phyloP scores from a whole-genome alignment of 306 rosid species.

The Acmispon strigosus region DNA sequence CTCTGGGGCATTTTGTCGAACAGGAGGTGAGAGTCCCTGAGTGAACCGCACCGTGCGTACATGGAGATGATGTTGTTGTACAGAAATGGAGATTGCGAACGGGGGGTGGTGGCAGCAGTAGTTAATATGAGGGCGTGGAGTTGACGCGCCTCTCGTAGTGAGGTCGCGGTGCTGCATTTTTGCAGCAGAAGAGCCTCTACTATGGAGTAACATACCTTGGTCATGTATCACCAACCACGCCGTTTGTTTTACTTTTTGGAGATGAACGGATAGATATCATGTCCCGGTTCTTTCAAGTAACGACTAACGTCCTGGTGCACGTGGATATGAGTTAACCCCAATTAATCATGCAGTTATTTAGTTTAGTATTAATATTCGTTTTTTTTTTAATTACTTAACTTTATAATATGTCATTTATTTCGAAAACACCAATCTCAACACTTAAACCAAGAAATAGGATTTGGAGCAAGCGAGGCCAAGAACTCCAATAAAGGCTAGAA shows the following conservation, averaged over 20 bases:
- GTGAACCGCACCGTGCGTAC: constrained; percentile 58
- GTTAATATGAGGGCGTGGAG: constrained; percentile 63
- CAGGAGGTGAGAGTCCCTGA: constrained; percentile 40
- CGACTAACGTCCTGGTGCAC: no score
- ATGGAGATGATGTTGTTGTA: constrained; percentile 63
- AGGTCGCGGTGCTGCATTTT: constrained; percentile 51
- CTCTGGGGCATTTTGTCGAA: constrained; percentile 81
- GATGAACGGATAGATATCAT: no score
- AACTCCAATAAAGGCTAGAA: constrained; percentile 46
- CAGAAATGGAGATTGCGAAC: constrained; percentile 35
- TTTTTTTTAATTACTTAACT: no score
- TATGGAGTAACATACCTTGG: constrained; percentile 8
- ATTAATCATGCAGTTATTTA: no score
- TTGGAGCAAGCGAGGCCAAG: constrained; percentile 32
- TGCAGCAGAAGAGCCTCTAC: constrained; percentile 32
- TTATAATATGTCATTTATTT: no score
- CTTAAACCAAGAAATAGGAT: no score
- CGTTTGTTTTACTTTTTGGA: no score
- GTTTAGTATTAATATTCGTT: no score
- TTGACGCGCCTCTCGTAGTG: constrained; percentile 61
- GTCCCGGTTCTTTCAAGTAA: no score
- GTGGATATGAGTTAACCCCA: no score
- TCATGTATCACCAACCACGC: constrained; percentile 13
- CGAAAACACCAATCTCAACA: no score
- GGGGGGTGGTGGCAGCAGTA: constrained; percentile 26